phyloP scores from a whole-genome alignment of 2,329 filamentous ascomycete species.

The Thielaviopsis cerberus region DNA sequence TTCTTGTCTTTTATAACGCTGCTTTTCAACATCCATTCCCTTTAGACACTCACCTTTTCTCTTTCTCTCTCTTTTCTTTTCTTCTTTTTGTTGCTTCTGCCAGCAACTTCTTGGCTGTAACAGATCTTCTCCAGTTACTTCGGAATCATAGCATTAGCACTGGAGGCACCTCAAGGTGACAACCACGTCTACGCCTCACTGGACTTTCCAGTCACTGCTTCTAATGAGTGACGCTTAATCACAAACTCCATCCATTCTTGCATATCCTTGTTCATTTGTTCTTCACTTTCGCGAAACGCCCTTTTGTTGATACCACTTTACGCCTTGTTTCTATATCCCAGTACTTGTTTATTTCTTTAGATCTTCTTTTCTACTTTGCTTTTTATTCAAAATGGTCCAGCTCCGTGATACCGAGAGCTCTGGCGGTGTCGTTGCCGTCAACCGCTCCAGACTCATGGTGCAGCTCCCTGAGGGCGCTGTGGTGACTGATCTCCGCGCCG shows the following conservation, averaged over 20 bases:
- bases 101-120: not conserved
- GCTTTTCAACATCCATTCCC: not conserved
- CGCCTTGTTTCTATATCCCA: not conserved
- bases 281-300: not conserved
- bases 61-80: not conserved
- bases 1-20: not conserved
- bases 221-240: not conserved
- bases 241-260: not conserved
- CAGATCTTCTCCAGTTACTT: not conserved
- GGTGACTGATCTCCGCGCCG: constrained; percentile 9
- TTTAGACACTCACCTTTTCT: not conserved
- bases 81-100: not conserved
- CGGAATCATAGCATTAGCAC: not conserved
- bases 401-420: constrained; percentile 2
- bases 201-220: not conserved
- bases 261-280: not conserved
- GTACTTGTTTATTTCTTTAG: not conserved
- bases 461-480: not conserved
- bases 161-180: not conserved
- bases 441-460: not conserved
- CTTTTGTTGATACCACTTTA: not conserved
- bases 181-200: not conserved
- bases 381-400: constrained; percentile 7
- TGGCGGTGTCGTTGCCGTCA: not conserved
- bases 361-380: not conserved